Base-by-base conservation (phyloP, 257 asterid species). In the Ajuga chamaepitys region DNA sequence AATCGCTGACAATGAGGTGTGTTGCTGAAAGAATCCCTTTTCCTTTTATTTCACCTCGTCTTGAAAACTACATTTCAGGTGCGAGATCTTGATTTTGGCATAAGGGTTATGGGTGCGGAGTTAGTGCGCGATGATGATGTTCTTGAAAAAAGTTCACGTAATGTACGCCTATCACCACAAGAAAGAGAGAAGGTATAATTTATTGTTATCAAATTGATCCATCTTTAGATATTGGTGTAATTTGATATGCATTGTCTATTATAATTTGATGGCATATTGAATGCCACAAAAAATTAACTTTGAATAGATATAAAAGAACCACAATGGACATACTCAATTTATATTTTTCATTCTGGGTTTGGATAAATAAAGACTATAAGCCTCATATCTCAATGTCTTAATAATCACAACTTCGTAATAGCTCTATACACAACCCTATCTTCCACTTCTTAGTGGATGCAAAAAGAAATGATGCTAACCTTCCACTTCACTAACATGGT, bases 71-170 rank as follows among this genome's bases (percentile, higher is more conserved):
- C 66, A 68, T 78, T 80, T 76, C 81, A 93, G 97, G 95, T 88
- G 32, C 76, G 95, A 38, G 99, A 93, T 85, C 92, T 93, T 48
- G 97, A 89, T 74, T 88, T 87, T 72, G 96, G 96, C 37, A 79
- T 89, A 35, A 73, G 70, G 65, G 80, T 87, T 70, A 74, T 93
- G 46, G 99, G 97, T 17, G 78, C 87, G 9, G 97, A 86, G 46
- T 78, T 89, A 24, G 66, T 84, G 30, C 85, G 99, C 18, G 97
- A 86, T 21, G 69, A 76, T 2, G 99, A 93, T 73, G 99, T 96
- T 66, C 82, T 93, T 50, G 97, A 97, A n/a, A 86, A 75, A 91
- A 93, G 99, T 74, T 93, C 97, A 22, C 86, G 97, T n/a, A 89
- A 93, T 50, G 96, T 86, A 79, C 85, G 40, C 55, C 90, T 93